These are phyloP conservation scores for Phytophthora crassamura DNA, from an alignment of 352 stramenopile genomes.

Conservation along the genomic window DNA sequence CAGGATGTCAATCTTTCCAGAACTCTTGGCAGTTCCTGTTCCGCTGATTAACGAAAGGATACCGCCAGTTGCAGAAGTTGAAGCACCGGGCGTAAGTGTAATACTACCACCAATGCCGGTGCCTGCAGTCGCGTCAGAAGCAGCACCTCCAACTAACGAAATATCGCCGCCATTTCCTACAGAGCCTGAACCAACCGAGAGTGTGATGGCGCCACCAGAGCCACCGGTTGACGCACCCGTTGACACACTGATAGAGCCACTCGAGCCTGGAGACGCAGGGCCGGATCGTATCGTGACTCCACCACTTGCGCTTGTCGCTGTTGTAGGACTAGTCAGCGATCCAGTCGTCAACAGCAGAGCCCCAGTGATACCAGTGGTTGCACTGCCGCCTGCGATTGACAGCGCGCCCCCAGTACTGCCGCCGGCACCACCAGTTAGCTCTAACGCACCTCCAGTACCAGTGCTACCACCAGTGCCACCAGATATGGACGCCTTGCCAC, in stretches of 20 bases:
- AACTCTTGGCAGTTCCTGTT: conserved; percentile 46
- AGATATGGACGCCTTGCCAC: conserved; percentile 22
- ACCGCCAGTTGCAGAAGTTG: conserved; percentile 43
- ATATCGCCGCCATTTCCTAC: conserved; percentile 41
- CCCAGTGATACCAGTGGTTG: conserved; percentile 25
- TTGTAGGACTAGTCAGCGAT: conserved; percentile 2
- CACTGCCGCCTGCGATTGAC: conserved; percentile 32
- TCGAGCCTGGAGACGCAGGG: conserved; percentile 27
- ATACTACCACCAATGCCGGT: conserved; percentile 46
- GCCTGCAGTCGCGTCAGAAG: conserved; percentile 19
- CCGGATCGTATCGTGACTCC: conserved; percentile 42
- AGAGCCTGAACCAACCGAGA: conserved; percentile 39
- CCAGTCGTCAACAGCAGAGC: conserved; percentile 31
- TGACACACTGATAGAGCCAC: conserved; percentile 28
- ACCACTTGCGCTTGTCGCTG: conserved; percentile 33
- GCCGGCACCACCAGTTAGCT: conserved; percentile 21
- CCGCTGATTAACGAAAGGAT: conserved; percentile 45
- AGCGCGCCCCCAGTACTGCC: conserved; percentile 36
- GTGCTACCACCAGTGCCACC: conserved; percentile 23
- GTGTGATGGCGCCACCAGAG: conserved; percentile 28
- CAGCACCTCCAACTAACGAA: conserved; percentile 21
- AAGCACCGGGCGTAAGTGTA: conserved; percentile 44
- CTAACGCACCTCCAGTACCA: conserved; percentile 19
- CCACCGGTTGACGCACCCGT: conserved; percentile 31
- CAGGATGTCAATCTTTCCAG: conserved; percentile 50